These are phyloP conservation scores for Geum urbanum DNA, from an alignment of 306 rosid species.

Conservation along the genomic window DNA sequence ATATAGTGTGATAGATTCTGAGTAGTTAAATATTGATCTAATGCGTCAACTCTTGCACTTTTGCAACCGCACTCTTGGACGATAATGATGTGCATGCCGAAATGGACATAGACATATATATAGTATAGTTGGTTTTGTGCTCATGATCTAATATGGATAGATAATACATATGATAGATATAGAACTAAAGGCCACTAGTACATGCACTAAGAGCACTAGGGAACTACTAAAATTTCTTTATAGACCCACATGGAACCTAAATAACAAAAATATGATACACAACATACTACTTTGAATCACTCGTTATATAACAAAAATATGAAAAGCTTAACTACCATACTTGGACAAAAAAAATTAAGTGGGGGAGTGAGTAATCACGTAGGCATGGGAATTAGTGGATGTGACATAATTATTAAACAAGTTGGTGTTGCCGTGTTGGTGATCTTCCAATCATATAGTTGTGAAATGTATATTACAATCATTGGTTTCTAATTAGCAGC, in stretches of 20 bases:
- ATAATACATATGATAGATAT: neutral
- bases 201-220: conserved; percentile 18
- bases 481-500: too few relatives aligned
- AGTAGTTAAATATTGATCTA: neutral
- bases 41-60: conserved; percentile 1
- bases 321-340: neutral
- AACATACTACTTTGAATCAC: neutral
- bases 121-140: neutral
- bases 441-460: too few relatives aligned
- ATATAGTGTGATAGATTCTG: neutral
- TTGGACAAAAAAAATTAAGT: neutral
- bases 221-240: conserved; percentile 24
- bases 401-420: neutral
- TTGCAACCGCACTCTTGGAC: conserved; percentile 8
- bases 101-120: neutral
- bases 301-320: too few relatives aligned
- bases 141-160: neutral
- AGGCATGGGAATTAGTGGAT: neutral
- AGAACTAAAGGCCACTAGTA: conserved; percentile 19
- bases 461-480: too few relatives aligned
- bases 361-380: neutral
- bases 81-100: conserved; percentile 6
- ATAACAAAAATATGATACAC: neutral
- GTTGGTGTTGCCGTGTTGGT: neutral
- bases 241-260: conserved; percentile 54